Conservation (phyloP, 2,329 filamentous ascomycete genomes). For the Fusarium falciforme region DNA sequence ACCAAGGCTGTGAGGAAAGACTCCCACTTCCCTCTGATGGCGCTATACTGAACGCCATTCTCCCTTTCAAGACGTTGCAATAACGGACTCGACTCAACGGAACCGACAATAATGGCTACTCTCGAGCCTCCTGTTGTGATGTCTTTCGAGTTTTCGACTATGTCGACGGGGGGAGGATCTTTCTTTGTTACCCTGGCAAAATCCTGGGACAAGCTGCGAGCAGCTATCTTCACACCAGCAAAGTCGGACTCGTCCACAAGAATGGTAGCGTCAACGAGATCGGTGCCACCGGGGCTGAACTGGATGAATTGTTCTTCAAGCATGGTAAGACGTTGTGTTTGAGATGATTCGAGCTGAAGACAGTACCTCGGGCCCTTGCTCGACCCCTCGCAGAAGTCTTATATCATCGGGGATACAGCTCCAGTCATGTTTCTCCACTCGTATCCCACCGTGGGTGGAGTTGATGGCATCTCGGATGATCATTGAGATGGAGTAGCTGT, state of each 20-base stretch:
- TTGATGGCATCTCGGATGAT: neutral
- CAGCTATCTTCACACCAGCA: conserved; percentile 21
- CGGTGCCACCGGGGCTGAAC: conserved; percentile 8
- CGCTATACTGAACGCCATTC: neutral
- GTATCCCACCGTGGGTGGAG: neutral
- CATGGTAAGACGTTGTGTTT: conserved; percentile 1
- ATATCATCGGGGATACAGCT: neutral
- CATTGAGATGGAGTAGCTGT: neutral
- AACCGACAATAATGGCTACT: conserved; percentile 6
- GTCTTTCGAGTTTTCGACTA: neutral
- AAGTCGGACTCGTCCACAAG: conserved; percentile 24
- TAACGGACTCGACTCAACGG: neutral
- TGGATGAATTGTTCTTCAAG: conserved; percentile 22
- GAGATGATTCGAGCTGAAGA: neutral
- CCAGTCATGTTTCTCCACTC: neutral
- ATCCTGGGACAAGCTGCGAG: conserved; percentile 20
- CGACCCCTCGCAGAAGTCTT: neutral
- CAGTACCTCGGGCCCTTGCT: neutral
- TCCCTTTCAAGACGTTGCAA: neutral
- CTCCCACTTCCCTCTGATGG: conserved; percentile 27
- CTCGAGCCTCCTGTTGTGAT: rapidly evolving
- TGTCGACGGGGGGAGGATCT: neutral
- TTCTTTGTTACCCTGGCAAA: conserved; percentile 20
- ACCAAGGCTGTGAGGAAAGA: conserved; percentile 1
- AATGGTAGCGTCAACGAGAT: conserved; percentile 16